Evolutionary conservation across 139 green algal species (phyloP), one percentile per base, ranked within the genome.

Genomic region (Haematococcus lacustris): DNA sequence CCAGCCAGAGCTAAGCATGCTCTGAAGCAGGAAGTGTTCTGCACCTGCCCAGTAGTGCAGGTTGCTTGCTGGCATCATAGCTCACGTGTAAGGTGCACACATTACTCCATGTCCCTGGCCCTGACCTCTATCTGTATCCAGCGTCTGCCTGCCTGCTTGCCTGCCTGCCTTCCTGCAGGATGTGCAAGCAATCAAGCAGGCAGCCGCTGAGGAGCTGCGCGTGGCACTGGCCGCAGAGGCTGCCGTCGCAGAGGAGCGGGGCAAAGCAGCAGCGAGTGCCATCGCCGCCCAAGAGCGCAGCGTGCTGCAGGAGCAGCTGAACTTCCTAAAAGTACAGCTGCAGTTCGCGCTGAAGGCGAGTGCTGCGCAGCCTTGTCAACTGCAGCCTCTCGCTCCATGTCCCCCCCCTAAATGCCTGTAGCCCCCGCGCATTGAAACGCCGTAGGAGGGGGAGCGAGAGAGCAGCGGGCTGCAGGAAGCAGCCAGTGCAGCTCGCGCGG

Each of bases 241-340:
- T 0, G 41, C 34, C 0, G 74, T 57, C 3, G 70, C 82, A 3
- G 76, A 85, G 41, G 75, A 85, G 69, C 69, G 71, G 0, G 74
- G 73, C 64, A 79, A 67, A 40, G 73, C 32, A 0, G 41, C 50
- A 7, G 70, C 70, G 2, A 32, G 65, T 35, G 64, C 64, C 2
- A 38, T 38, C 51, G 71, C 72, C 0, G 50, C 79, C 72, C 59
- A 69, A 28, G 80, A 82, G 59, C 43, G 73, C 0, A 1, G 38
- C 0, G 67, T 26, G 0, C 7, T 88, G 40, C 77, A 83, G 59
- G 78, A 86, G 73, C 83, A 88, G 76, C 66, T 88, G n/a, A 68
- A 78, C 2, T 82, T 81, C 71, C 78, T 88, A 26, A 85, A 85
- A 71, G 71, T 76, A 21, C 83, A 88, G 71, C 78, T 88, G 71